These are phyloP conservation scores for Kuraishia cidri DNA, from an alignment of 805 yeast genomes.

Conservation along the genomic window DNA sequence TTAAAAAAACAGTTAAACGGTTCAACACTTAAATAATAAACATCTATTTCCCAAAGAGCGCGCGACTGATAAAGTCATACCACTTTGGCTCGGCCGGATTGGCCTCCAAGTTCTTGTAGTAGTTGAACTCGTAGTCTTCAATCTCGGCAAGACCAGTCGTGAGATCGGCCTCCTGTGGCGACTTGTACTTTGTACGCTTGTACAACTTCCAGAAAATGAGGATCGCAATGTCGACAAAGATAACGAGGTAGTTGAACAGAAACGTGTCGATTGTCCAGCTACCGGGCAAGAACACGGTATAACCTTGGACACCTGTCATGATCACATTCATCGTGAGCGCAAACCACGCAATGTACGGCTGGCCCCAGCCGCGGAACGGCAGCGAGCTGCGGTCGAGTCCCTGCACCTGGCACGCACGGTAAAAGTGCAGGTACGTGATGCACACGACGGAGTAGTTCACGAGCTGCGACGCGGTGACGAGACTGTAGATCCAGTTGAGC, in stretches of 20 bases:
- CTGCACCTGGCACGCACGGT: constrained; percentile 29
- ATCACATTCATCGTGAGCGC: constrained; percentile 16
- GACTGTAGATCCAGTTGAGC: constrained; percentile 34
- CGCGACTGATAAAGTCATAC: too few species aligned
- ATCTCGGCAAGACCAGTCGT: constrained; percentile 27
- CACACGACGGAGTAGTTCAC: constrained; percentile 37
- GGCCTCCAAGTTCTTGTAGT: constrained; percentile 1
- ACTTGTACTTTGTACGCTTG: constrained; percentile 24
- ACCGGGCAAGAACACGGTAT: constrained; percentile 30
- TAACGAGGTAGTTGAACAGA: constrained; percentile 31
- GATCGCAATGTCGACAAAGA: constrained; percentile 27
- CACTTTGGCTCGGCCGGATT: too few species aligned
- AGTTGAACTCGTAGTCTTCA: constrained; percentile 25
- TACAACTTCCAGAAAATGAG: constrained; percentile 25
- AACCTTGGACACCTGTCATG: constrained; percentile 25
- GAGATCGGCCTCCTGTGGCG: constrained; percentile 27
- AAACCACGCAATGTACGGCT: constrained; percentile 25
- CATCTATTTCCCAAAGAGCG: too few species aligned
- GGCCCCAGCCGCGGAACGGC: constrained; percentile 32
- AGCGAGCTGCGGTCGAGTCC: constrained; percentile 26
- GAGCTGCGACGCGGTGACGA: constrained; percentile 37
- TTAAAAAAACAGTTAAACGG: too few species aligned
- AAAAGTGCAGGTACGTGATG: constrained; percentile 31
- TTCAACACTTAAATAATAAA: too few species aligned
- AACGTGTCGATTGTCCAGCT: constrained; percentile 25